Conservation (phyloP, 192 early-diverging fungal genomes). For the Diversispora epigaea region DNA sequence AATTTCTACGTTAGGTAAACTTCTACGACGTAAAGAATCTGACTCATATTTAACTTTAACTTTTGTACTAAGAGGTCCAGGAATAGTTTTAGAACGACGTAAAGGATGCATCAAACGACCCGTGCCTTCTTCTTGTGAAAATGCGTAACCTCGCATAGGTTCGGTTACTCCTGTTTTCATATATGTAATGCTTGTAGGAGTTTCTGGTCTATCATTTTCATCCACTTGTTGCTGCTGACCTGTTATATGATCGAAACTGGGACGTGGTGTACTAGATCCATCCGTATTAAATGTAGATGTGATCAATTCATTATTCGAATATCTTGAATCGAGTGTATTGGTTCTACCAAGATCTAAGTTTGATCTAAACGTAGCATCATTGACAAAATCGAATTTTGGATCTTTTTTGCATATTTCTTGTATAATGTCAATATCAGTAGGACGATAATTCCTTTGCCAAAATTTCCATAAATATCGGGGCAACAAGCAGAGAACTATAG, state of each 20-base stretch:
- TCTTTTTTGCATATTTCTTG: constrained; percentile 44
- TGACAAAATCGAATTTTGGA: background rate
- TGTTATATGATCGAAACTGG: background rate
- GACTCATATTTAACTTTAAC: background rate
- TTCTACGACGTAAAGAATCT: background rate
- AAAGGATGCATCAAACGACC: constrained; percentile 42
- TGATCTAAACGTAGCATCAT: background rate
- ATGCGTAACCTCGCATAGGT: constrained; percentile 33
- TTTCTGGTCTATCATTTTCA: too few relatives aligned
- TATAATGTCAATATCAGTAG: constrained; percentile 60
- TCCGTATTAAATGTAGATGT: background rate
- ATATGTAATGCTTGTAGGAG: constrained; percentile 18
- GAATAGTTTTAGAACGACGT: background rate
- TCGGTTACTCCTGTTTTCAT: constrained; percentile 24
- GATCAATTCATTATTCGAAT: background rate
- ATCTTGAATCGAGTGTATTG: background rate
- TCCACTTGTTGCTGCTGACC: too few relatives aligned
- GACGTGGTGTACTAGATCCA: background rate
- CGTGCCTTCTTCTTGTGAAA: constrained; percentile 30
- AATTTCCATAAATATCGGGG: constrained; percentile 68
- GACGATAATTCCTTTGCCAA: constrained; percentile 55
- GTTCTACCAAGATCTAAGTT: background rate
- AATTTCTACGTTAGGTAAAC: background rate
- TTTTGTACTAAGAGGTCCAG: constrained; percentile 22
- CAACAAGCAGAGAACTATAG: constrained; percentile 63